These are phyloP conservation scores for Catharanthus roseus DNA, from an alignment of 257 asterid species.

Conservation along the genomic window DNA sequence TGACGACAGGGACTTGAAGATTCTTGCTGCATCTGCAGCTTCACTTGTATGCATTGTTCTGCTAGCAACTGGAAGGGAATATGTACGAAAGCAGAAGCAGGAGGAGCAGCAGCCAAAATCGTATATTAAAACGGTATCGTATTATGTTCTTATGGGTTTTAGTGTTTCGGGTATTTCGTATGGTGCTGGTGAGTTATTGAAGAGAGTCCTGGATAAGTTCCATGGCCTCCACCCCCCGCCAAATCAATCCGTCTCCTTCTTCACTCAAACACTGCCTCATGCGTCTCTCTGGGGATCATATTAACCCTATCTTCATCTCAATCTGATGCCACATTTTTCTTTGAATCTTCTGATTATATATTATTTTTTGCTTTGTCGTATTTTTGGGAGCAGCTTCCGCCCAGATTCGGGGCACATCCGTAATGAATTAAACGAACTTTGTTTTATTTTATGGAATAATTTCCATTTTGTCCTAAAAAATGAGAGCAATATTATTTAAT, in stretches of 20 bases:
- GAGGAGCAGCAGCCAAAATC: conserved; percentile 62
- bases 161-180: conserved; percentile 41
- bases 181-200: conserved; percentile 30
- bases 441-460: too few relatives aligned
- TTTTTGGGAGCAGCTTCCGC: too few relatives aligned
- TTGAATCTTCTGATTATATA: too few relatives aligned
- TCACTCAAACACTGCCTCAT: conserved; percentile 21
- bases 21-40: conserved; percentile 48
- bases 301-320: too few relatives aligned
- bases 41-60: conserved; percentile 51
- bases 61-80: conserved; percentile 43
- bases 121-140: conserved; percentile 43
- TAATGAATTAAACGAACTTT: too few relatives aligned
- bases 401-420: too few relatives aligned
- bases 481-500: too few relatives aligned
- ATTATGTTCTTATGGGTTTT: conserved; percentile 36
- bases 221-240: conserved; percentile 49
- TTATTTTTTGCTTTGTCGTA: too few relatives aligned
- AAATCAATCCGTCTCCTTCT: conserved; percentile 23
- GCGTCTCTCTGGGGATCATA: conserved; percentile 41
- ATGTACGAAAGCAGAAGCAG: conserved; percentile 34
- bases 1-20: conserved; percentile 63
- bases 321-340: too few relatives aligned
- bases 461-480: too few relatives aligned
- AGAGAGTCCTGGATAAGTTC: conserved; percentile 25